phyloP scores from a whole-genome alignment of 1,139 yeast species.

The Hyphopichia fennica region DNA sequence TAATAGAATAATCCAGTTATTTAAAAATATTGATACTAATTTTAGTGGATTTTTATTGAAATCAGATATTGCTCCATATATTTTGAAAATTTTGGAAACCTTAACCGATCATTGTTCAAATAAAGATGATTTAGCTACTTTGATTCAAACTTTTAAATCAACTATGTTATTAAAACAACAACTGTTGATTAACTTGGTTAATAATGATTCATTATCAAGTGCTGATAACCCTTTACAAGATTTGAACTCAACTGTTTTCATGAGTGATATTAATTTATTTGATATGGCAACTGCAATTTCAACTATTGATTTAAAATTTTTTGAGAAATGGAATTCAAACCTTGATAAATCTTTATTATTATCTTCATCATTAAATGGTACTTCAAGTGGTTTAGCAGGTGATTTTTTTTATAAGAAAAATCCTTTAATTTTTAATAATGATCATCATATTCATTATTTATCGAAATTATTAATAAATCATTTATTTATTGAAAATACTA shows the following conservation, averaged over 20 bases:
- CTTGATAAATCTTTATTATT: constrained; percentile 44
- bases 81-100: constrained; percentile 34
- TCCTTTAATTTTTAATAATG: constrained; percentile 64
- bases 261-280: constrained; percentile 43
- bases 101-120: constrained; percentile 14
- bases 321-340: constrained; percentile 73
- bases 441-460: constrained; percentile 69
- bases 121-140: constrained; percentile 4
- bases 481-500: constrained; percentile 51
- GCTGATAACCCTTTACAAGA: constrained; percentile 30
- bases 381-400: constrained; percentile 7
- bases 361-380: constrained; percentile 24
- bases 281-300: constrained; percentile 58
- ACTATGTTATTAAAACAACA: constrained; percentile 38
- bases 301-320: constrained; percentile 56
- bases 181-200: constrained; percentile 31
- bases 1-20: constrained; percentile 39
- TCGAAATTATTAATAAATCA: constrained; percentile 74
- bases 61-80: constrained; percentile 40
- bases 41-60: constrained; percentile 42
- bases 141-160: constrained; percentile 25
- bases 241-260: constrained; percentile 36
- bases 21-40: constrained; percentile 32
- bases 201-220: constrained; percentile 11
- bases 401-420: constrained; percentile 44